phyloP scores from a whole-genome alignment of 768 basidiomycete genomes.

The Pleurotus eryngii region DNA sequence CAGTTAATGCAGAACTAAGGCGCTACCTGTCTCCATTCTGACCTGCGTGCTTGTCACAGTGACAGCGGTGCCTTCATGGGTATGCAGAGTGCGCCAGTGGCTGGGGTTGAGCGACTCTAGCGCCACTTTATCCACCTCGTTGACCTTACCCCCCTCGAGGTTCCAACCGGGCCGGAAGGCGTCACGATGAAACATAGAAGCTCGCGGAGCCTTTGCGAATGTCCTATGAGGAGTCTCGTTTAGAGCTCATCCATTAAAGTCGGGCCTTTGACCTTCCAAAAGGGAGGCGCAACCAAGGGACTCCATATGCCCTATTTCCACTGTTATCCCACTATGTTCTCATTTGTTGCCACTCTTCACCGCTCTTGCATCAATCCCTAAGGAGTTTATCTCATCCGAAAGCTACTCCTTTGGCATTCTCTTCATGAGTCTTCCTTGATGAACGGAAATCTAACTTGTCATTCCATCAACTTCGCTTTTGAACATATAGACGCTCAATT shows the following conservation, averaged over 20 bases:
- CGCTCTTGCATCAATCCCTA: too few species aligned
- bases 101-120: not conserved
- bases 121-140: not conserved
- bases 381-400: too few species aligned
- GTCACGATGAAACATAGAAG: not conserved
- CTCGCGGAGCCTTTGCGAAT: not conserved
- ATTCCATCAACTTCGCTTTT: not conserved
- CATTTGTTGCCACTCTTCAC: too few species aligned
- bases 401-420: too few species aligned
- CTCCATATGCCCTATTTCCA: too few species aligned
- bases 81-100: not conserved
- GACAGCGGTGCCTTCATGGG: not conserved
- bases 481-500: conserved; percentile 46
- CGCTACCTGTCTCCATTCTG: too few species aligned
- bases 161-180: not conserved
- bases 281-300: too few species aligned
- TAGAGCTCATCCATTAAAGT: too few species aligned
- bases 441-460: not conserved
- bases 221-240: too few species aligned
- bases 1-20: not conserved
- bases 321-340: too few species aligned
- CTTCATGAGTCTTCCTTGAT: not conserved
- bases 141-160: not conserved
- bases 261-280: too few species aligned
- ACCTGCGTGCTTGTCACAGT: too few species aligned